Base-by-base conservation (phyloP, 257 asterid genomes). In the Scutellaria barbata region DNA sequence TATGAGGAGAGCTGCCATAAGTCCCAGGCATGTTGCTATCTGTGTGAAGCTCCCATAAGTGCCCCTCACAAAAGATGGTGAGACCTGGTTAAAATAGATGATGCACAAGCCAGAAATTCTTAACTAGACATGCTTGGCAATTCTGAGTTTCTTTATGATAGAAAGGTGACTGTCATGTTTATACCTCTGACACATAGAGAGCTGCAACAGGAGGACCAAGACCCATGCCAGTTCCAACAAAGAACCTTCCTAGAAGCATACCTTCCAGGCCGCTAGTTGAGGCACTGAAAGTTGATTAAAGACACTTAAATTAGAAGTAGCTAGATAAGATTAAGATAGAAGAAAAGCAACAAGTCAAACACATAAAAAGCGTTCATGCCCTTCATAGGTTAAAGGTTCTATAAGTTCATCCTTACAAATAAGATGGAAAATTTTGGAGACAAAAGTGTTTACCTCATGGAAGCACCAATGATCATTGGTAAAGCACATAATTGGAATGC, bases 191-290 rank as follows among this genome's bases (percentile, higher is more conserved):
- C 46, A 93, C 94, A 79, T 93, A 93, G 65, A 93, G 92, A 46
- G 97, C 92, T 17, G 97, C 97, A 69, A 93, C 96, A 43, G 98
- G 88, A 69, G 98, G 98, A 56, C 98, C 96, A 78, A 93, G 82
- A 71, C 98, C 98, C 95, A 93, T 90, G 71, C 98, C 98, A 33
- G 81, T 76, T 73, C 98, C 98, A 47, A 90, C 96, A 53, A 90
- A 69, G 56, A 93, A 84, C 82, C 98, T 87, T 55, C 98, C 98
- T 51, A 90, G 83, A 81, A 93, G 98, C 98, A 93, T 93, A 69
- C 88, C 92, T 55, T 81, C 87, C 58, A 93, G 90, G 76, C 92
- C 73, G 78, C 76, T 87, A 63, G 98, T 66, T 50, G 90, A 72
- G 72, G 96, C 97, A 83, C 97, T 90, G 88, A 41, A 57, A 72